Evolutionary conservation across 1,139 yeast species (phyloP), one percentile per base, ranked within the genome.

Genomic region (Debaryomyces fabryi): DNA sequence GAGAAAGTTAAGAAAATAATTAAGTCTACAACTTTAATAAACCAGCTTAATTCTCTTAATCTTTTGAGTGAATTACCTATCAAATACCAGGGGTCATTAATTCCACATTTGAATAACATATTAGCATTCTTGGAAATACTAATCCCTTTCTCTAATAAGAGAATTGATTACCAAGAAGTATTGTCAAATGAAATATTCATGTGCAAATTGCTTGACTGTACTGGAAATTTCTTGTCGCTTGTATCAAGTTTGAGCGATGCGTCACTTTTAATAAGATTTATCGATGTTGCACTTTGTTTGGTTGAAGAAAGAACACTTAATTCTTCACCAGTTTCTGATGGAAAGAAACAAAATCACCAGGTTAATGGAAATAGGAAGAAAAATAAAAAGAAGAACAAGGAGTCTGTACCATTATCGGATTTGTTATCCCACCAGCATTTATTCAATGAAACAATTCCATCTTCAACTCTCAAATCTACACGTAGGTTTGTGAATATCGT

Each of bases 391-490:
- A 78, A 75, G 58, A 72, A 68, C 45, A 65, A 63, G 41, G 69
- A 71, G 21, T 58, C 78, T 0, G 75, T 76, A 24, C 80, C 86
- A 3, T 67, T 86, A 55, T 81, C 95, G 3, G 96, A 89, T 68
- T 68, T 86, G 38, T 73, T 87, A 42, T 83, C 93, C 1, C 88
- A 87, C 61, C 78, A 86, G 30, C 82, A 80, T 44, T 69, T 82
- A 44, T 88, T 88, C 56, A 60, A 66, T 13, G 62, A 68, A 9
- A 63, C 72, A 2, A 74, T 83, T 5, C 69, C 83, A 1, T 41
- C 51, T 0, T 33, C 52, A 1, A 77, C 83, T 9, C 55, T 74
- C 13, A 50, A 55, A 4, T 58, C 65, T 0, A 74, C 85, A 2
- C 71, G 82, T 50, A 49, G 55, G 1, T 86, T 88, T 58, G 74